Base-by-base conservation (phyloP, 139 green algal genomes). In the Volvox africanus region DNA sequence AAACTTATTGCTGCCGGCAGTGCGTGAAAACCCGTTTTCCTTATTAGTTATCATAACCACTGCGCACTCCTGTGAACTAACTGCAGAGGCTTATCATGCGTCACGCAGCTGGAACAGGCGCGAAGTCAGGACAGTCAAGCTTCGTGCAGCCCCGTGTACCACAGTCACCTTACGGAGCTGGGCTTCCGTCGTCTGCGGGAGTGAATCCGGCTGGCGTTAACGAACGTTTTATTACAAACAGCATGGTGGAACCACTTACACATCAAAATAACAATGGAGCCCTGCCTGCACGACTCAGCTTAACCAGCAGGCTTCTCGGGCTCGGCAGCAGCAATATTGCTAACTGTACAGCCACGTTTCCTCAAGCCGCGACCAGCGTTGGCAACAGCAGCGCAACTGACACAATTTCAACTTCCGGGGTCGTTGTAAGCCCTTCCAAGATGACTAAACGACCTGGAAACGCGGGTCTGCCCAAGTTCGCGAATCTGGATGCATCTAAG, bases 61-160 rank as follows among this genome's bases (percentile, higher is more conserved):
- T 9, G 44, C 44, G 71, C 65, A 16, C 21, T 73, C 65, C 65
- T 73, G 6, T 28, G 65, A 24, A 24, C 65, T 28, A 73, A 33
- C 2, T 55, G 69, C 85, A 90, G 86, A 30, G 86, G 35, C 86
- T 90, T 55, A 90, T 90, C 73, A 75, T 90, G 86, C 86, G 86
- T 0, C 73, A 83, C 86, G 86, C 86, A 12, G 73, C 73, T 18
- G 73, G 69, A 17, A 90, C 73, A 24, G 30, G 50, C 86, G 82
- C 65, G 22, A 88, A 87, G 44, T 14, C 61, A 32, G 81, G n/a
- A 24, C 65, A 16, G 65, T 2, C 24, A 24, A 28, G 65, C 65
- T 73, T 73, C 13, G 20, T 16, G 36, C 37, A 17, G 17, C 18
- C 61, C 20, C 32, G 18, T 13, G 37, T 21, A 21, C n/a, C 67